Evolutionary conservation across 2,329 filamentous ascomycete species (phyloP).

Genomic region (Didymosphaeria variabile): DNA sequence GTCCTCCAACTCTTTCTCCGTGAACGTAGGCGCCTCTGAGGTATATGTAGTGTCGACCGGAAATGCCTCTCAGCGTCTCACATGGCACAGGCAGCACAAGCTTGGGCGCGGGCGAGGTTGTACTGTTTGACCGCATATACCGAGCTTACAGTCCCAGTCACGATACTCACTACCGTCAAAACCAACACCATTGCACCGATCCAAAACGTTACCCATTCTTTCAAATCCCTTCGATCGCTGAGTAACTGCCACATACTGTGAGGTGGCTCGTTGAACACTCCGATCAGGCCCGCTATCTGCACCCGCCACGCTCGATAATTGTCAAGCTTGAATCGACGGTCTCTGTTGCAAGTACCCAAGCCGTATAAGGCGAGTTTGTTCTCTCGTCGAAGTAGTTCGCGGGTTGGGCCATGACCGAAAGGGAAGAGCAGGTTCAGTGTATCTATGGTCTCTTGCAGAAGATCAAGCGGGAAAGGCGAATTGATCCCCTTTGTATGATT

Average conservation of each 20-base stretch:
- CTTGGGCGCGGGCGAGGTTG: constrained; percentile 1
- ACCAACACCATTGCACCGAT: neutral
- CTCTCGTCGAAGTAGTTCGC: neutral
- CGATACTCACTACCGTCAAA: constrained; percentile 5
- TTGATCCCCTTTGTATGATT: neutral
- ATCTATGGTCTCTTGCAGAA: neutral
- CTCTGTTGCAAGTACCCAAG: neutral
- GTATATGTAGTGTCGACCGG: neutral
- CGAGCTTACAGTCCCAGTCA: neutral
- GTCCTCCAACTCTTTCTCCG: no score
- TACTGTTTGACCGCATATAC: constrained; percentile 6
- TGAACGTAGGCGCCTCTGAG: neutral
- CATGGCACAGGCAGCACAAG: neutral
- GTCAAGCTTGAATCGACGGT: neutral
- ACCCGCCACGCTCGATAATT: neutral
- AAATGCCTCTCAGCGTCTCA: neutral
- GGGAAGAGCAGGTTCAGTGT: constrained; percentile 1
- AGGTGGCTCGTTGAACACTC: constrained; percentile 3
- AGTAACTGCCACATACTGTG: neutral
- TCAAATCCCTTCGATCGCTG: constrained; percentile 1
- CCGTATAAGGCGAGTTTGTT: neutral
- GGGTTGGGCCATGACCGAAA: neutral
- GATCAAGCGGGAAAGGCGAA: neutral
- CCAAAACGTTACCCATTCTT: constrained; percentile 1
- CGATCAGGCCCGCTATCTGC: neutral